Evolutionary conservation across 805 yeast genomes (phyloP), one percentile per base, ranked within the genome.

Genomic region (Wickerhamomyces sydowiorum): DNA sequence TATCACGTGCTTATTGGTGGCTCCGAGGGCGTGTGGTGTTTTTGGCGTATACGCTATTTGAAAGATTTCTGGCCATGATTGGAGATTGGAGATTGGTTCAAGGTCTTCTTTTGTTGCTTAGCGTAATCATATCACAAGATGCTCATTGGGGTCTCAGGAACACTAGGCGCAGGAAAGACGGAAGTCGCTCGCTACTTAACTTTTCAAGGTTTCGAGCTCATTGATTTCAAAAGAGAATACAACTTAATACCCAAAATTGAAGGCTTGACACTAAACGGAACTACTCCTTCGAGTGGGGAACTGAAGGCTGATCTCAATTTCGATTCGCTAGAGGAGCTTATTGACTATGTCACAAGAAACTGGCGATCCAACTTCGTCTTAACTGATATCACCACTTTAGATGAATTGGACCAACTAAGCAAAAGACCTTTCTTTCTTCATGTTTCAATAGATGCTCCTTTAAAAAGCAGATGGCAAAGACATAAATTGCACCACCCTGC

Each of bases 371-470:
- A 82, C 51, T 80, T 66, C 52, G 95, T 86, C 3, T 55, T 84
- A 3, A 60, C 75, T 0, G 75, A 76, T 42, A 66, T 84, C 12
- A 59, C 62, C 2, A 66, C 66, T 19, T 48, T 71, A 13, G 62
- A 59, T 5, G 57, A 72, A 38, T 66, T 84, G 21, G 65, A 68
- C 2, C 63, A 60, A 20, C 60, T 85, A 5, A 66, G 73, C 27
- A 78, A 81, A 46, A 65, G 96, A 42, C 96, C 97, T 0, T 90
- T 86, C 57, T 88, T 89, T 56, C 70, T 88, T 20, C 96, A 88
- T 57, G 52, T 90, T 4, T 73, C 86, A 6, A 67, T 87, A 2
- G 95, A 86, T 52, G 87, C 96, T 0, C 86, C 96, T 1, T 51
- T 78, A 13, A 55, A 56, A 12, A 49, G 75, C 28, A 69, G 95